Evolutionary conservation across 2,329 filamentous ascomycete species (phyloP).

Genomic region (Dactylellina drechsleri): DNA sequence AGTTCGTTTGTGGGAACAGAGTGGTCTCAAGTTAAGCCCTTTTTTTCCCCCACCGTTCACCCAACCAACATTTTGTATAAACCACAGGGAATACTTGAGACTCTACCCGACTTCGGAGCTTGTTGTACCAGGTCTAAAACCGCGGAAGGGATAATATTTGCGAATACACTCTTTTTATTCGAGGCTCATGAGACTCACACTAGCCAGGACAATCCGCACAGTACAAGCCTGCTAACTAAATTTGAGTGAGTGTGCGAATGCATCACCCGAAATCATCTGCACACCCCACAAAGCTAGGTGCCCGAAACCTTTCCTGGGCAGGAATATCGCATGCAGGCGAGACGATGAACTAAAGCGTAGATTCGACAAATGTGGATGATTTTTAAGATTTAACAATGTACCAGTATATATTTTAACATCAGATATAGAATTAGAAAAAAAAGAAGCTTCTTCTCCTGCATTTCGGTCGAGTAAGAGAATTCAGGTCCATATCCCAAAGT

Average conservation of each 20-base stretch:
- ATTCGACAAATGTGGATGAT: neutral
- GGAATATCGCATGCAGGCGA: conserved; percentile 26
- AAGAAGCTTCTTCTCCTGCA: conserved; percentile 48
- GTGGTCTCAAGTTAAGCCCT: neutral
- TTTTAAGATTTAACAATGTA: conserved; percentile 25
- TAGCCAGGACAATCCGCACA: neutral
- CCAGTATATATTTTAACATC: neutral
- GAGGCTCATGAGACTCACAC: neutral
- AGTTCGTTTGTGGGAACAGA: conserved; percentile 2
- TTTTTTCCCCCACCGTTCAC: neutral
- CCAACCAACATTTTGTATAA: neutral
- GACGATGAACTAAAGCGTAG: conserved; percentile 4
- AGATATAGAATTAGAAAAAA: conserved; percentile 1
- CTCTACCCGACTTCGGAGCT: conserved; percentile 45
- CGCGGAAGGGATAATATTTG: neutral
- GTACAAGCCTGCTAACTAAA: conserved; percentile 2
- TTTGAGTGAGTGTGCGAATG: neutral
- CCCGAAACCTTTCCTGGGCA: conserved; percentile 42
- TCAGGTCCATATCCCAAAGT: conserved; percentile 39
- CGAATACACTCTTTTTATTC: conserved; percentile 1
- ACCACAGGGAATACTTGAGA: neutral
- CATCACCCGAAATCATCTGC: conserved; percentile 14
- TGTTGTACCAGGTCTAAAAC: neutral
- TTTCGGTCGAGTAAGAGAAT: conserved; percentile 46
- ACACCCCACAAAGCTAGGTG: conserved; percentile 34